Conservation (phyloP, 306 rosid genomes). For the Sphenostylis stenocarpa region DNA sequence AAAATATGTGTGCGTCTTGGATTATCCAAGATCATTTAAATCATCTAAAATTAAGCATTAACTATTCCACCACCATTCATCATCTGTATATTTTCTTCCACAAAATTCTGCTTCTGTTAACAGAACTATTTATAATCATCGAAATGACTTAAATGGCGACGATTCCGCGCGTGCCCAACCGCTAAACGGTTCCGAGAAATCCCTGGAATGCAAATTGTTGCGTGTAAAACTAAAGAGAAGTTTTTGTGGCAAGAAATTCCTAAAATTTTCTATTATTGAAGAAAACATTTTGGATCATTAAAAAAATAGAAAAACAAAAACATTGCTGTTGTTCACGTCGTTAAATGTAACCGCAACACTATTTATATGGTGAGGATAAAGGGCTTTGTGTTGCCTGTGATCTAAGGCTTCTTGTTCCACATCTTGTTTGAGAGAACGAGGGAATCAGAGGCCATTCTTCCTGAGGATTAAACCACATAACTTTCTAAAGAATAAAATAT, state of each 20-base stretch:
- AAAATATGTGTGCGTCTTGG: too few species aligned
- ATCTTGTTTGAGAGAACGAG: constrained; percentile 37
- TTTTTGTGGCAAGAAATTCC: constrained; percentile 56
- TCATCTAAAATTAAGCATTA: too few species aligned
- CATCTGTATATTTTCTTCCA: too few species aligned
- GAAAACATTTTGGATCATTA: background rate
- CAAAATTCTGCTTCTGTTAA: background rate
- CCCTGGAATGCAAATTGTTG: constrained; percentile 23
- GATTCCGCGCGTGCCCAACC: constrained; percentile 22
- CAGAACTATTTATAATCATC: background rate
- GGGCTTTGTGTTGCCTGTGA: constrained; percentile 39
- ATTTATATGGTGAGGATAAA: constrained; percentile 6
- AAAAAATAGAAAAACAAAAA: background rate
- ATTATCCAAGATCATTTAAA: too few species aligned
- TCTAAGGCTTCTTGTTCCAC: constrained; percentile 41
- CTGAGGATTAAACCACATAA: constrained; percentile 34
- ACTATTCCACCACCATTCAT: too few species aligned
- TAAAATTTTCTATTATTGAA: background rate
- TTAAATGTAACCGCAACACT: constrained; percentile 22
- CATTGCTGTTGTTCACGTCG: background rate
- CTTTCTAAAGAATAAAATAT: constrained; percentile 39
- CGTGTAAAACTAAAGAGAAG: constrained; percentile 46
- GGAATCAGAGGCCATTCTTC: constrained; percentile 47
- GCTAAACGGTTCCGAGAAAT: constrained; percentile 41
- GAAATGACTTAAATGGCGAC: constrained; percentile 33